A percentile compares a stretch with the other conserved stretches of the same genome.
Evolutionary conservation across 2,329 filamentous ascomycete species (phyloP).

Genomic region (Penicillium crustosum): DNA sequence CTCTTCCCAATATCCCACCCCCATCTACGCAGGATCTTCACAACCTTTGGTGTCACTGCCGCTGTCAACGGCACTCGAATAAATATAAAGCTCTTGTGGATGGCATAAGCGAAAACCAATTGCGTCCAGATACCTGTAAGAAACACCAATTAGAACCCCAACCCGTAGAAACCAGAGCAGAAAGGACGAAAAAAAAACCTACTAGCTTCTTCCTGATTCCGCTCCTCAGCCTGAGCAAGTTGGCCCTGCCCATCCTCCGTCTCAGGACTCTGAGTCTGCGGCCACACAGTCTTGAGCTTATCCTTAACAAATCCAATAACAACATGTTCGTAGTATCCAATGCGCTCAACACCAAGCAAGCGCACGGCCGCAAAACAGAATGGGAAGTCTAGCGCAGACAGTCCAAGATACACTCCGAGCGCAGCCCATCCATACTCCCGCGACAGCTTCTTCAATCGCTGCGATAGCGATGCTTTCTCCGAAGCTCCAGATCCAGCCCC

Average conservation of each 20-base stretch:
- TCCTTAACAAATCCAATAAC: conserved; percentile 41
- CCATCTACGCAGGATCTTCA: conserved; percentile 81
- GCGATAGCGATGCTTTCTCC: conserved; percentile 58
- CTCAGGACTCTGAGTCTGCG: conserved; percentile 15
- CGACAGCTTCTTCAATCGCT: conserved; percentile 76
- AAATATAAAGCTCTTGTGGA: conserved; percentile 98
- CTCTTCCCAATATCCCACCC: conserved; percentile 93
- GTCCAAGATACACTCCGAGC: conserved; percentile 80
- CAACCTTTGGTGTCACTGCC: conserved; percentile 89
- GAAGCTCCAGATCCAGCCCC: conserved; percentile 15
- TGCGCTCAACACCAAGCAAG: conserved; percentile 77
- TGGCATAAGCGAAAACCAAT: conserved; percentile 87
- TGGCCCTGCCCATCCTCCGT: conserved; percentile 25
- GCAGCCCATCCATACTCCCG: conserved; percentile 94
- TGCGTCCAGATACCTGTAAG: conserved; percentile 71
- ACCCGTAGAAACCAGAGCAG: background rate
- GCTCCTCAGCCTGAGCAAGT: conserved; percentile 63
- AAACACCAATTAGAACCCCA: background rate
- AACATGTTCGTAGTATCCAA: conserved; percentile 60
- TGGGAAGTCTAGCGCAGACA: conserved; percentile 88
- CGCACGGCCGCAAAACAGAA: conserved; percentile 90
- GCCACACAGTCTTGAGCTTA: conserved; percentile 41
- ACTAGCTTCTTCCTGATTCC: conserved; percentile 69
- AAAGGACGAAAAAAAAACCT: conserved; percentile 45
- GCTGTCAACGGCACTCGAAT: conserved; percentile 89